These are phyloP conservation scores for Fusarium keratoplasticum DNA, from an alignment of 2,329 filamentous ascomycete genomes.

Conservation along the genomic window DNA sequence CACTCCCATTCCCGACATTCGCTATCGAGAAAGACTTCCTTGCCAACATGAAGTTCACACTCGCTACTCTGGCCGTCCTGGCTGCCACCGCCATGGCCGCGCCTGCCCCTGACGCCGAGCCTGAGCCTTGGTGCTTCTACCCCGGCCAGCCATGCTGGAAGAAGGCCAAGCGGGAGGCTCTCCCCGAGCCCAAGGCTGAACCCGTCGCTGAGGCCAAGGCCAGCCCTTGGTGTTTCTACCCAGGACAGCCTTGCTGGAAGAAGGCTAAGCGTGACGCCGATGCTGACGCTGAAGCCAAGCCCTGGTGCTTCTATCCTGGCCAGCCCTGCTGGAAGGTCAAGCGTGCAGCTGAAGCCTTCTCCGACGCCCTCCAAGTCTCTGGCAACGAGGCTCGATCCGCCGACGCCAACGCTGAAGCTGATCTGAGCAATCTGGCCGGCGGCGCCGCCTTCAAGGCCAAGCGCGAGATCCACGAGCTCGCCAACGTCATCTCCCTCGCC, in stretches of 20 bases:
- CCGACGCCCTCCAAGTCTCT: conserved; percentile 43
- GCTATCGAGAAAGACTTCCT: conserved; percentile 7
- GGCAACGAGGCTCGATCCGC: conserved; percentile 44
- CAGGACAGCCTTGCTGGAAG: conserved; percentile 20
- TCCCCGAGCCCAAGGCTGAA: conserved; percentile 22
- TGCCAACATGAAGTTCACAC: conserved; percentile 45
- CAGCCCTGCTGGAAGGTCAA: conserved; percentile 57
- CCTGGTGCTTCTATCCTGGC: conserved; percentile 53
- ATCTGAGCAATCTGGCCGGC: conserved; percentile 49
- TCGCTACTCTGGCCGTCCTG: conserved; percentile 41
- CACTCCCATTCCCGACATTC: conserved; percentile 12
- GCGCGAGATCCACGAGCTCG: conserved; percentile 54
- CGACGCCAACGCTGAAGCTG: conserved; percentile 42
- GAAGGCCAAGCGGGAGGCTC: conserved; percentile 23
- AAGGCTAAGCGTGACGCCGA: conserved; percentile 19
- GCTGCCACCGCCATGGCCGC: conserved; percentile 26
- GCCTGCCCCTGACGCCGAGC: conserved; percentile 6
- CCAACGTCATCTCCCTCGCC: conserved; percentile 49
- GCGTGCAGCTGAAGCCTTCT: conserved; percentile 54
- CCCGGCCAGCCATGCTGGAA: conserved; percentile 21
- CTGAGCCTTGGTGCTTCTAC: conserved; percentile 10
- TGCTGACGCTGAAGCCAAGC: conserved; percentile 37
- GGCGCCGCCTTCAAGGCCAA: conserved; percentile 53
- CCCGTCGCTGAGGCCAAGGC: conserved; percentile 7
- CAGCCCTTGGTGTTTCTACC: conserved; percentile 11